Base-by-base conservation (phyloP, 305 asterid species). In the Fraxinus ornus region DNA sequence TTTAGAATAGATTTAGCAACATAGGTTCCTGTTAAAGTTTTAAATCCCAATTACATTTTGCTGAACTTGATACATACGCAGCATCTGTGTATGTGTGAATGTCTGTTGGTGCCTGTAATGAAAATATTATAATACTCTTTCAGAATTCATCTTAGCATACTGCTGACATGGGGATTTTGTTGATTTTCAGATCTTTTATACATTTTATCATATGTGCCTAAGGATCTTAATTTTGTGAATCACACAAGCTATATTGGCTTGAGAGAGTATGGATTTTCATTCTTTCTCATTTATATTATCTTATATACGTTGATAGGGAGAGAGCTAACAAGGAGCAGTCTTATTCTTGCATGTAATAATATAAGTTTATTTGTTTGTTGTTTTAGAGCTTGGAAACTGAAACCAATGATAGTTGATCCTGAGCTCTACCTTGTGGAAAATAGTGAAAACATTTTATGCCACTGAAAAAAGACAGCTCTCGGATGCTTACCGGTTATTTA, bases 331-430 rank as follows among this genome's bases (percentile, higher is more conserved):
- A n/a, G n/a, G n/a, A n/a, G n/a, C n/a, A n/a, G n/a, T n/a, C n/a
- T n/a, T n/a, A n/a, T n/a, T n/a, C n/a, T n/a, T n/a, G n/a, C n/a
- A n/a, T n/a, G n/a, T n/a, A n/a, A n/a, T n/a, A 10, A 74, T 78
- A 80, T 79, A 57, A 81, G 22, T 49, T 28, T 68, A n/a, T 76
- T 74, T 80, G 17, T 19, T 24, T 3, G 73, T 78, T 84, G 41
- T 83, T 81, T 15, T 86, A 95, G 99, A 82, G 92, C 95, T 15
- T 84, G 88, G 86, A 94, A 88, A 81, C 83, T 93, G 91, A 95
- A 92, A 88, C 95, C 97, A 66, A 94, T 94, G 83, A 86, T 95
- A 64, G 97, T 94, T 82, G 99, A 95, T 88, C 94, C 97, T 17
- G 97, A 94, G 78, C 92, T 94, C 77, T 93, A 86, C 89, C 92